Evolutionary conservation across 768 basidiomycete species (phyloP).

Genomic region (Trametes punicea): DNA sequence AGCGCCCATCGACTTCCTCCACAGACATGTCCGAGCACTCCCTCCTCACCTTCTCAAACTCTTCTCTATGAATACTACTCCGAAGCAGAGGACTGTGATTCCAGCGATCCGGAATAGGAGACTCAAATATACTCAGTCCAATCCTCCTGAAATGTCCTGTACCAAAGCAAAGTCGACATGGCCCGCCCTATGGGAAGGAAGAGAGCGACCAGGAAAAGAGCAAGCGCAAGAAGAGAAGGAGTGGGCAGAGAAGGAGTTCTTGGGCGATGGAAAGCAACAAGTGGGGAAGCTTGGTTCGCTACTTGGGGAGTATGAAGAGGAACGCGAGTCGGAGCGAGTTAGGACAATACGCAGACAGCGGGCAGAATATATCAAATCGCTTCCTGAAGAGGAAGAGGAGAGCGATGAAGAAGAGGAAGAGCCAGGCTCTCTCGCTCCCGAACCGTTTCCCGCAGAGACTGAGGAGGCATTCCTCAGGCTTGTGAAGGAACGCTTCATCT

Average conservation of each 20-base stretch:
- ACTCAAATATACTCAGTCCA: conserved; percentile 53
- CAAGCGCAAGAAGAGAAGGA: conserved; percentile 62
- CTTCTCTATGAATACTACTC: conserved; percentile 45
- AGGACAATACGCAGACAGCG: conserved; percentile 44
- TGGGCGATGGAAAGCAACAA: conserved; percentile 47
- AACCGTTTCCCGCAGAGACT: conserved; percentile 48
- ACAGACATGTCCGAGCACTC: conserved; percentile 52
- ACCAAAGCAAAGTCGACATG: conserved; percentile 52
- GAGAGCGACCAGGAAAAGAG: conserved; percentile 44
- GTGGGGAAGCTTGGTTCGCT: conserved; percentile 69
- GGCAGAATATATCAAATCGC: conserved; percentile 42
- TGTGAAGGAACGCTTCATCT: conserved; percentile 69
- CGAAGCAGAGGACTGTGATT: conserved; percentile 64
- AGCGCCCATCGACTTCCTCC: conserved; percentile 63
- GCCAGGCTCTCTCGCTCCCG: conserved; percentile 8
- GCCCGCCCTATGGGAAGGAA: conserved; percentile 67
- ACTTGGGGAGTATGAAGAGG: conserved; percentile 73
- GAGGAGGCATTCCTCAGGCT: conserved; percentile 53
- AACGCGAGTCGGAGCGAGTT: conserved; percentile 64
- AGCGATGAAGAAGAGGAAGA: conserved; percentile 47
- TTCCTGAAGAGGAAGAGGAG: conserved; percentile 66
- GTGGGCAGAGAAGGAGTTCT: conserved; percentile 65
- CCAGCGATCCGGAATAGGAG: conserved; percentile 70
- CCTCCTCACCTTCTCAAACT: conserved; percentile 58
- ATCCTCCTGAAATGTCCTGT: conserved; percentile 56